Conservation (phyloP, 805 yeast genomes). For the Starmerella bombi region DNA sequence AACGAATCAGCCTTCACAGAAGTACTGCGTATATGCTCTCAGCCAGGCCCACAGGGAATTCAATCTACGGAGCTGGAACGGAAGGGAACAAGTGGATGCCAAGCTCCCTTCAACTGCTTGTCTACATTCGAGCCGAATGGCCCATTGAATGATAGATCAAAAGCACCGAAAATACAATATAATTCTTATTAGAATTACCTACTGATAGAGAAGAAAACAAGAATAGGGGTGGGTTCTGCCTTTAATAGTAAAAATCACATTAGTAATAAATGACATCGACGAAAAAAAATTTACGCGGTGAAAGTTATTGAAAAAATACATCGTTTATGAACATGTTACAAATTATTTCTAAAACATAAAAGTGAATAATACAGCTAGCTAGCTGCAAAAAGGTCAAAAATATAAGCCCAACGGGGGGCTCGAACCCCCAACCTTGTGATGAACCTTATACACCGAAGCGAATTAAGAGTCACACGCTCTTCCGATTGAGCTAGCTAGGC, state of each 20-base stretch:
- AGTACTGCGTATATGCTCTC: conserved; percentile 1
- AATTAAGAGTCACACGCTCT: too few species aligned
- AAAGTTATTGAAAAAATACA: too few species aligned
- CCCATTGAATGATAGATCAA: conserved; percentile 11
- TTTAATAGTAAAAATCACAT: background rate
- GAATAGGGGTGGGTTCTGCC: background rate
- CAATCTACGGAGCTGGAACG: conserved; percentile 31
- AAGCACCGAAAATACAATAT: conserved; percentile 24
- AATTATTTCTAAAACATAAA: background rate
- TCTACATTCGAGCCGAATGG: conserved; percentile 16
- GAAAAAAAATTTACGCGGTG: too few species aligned
- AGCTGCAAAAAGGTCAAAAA: background rate
- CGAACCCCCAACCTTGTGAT: too few species aligned
- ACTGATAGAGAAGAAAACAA: conserved; percentile 20
- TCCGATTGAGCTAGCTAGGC: too few species aligned
- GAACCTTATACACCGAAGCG: too few species aligned
- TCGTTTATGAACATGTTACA: too few species aligned
- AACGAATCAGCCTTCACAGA: conserved; percentile 10
- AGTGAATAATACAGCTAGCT: background rate
- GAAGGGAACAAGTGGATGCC: conserved; percentile 27
- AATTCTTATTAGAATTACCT: conserved; percentile 24
- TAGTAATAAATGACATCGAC: too few species aligned
- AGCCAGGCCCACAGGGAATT: conserved; percentile 23
- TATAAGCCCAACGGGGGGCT: too few species aligned
- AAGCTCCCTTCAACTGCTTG: conserved; percentile 22